Evolutionary conservation across 345 rosid species (phyloP).

Genomic region (Aurinia saxatilis): DNA sequence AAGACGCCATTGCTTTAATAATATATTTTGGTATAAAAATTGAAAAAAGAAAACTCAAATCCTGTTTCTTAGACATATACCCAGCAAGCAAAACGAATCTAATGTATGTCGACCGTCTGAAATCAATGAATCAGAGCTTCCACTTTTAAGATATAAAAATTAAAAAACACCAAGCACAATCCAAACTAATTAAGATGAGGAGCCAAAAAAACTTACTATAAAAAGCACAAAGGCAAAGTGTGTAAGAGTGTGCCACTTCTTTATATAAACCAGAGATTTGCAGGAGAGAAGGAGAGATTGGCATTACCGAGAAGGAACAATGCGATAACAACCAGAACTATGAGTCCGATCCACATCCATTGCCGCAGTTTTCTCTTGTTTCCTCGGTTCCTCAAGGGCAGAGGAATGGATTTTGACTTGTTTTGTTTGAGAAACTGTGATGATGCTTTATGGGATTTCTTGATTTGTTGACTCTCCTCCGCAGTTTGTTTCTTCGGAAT

Average conservation of each 20-base stretch:
- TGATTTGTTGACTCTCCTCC: constrained; percentile 39
- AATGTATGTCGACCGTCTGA: constrained; percentile 20
- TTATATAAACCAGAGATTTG: constrained; percentile 28
- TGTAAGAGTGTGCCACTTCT: constrained; percentile 8
- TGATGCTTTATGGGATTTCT: constrained; percentile 39
- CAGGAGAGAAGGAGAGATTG: constrained; percentile 29
- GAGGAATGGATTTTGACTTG: constrained; percentile 55
- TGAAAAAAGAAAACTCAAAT: neutral
- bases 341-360: constrained; percentile 71
- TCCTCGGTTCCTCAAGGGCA: constrained; percentile 59
- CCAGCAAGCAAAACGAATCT: constrained; percentile 27
- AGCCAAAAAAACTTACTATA: constrained; percentile 14
- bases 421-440: constrained; percentile 49
- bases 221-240: constrained; percentile 2
- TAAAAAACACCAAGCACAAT: constrained; percentile 15
- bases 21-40: constrained; percentile 11
- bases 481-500: constrained; percentile 14
- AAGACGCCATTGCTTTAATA: constrained; percentile 10
- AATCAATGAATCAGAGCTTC: constrained; percentile 28
- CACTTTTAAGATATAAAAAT: constrained; percentile 3
- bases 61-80: constrained; percentile 24
- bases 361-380: constrained; percentile 56
- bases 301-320: constrained; percentile 53
- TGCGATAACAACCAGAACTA: constrained; percentile 27
- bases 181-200: constrained; percentile 14